phyloP scores from a whole-genome alignment of 164 flowering plant species.

The Magnolia sinica region DNA sequence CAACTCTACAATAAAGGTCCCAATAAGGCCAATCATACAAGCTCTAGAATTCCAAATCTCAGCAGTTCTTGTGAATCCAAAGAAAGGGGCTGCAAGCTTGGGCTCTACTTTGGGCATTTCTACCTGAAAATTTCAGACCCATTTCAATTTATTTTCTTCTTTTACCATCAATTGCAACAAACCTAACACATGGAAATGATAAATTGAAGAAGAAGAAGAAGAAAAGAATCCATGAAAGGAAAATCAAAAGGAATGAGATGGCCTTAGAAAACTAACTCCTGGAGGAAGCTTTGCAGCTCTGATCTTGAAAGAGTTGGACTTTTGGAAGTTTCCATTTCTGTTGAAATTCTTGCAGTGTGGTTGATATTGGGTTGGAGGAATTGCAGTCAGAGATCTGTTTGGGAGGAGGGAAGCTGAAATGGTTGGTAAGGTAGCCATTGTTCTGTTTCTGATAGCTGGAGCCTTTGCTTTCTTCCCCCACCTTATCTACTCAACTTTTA shows the following conservation, averaged over 20 bases:
- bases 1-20: slow-evolving; percentile 80
- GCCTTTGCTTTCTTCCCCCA: background rate
- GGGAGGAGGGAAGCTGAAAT: slow-evolving; percentile 29
- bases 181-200: background rate
- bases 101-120: slow-evolving; percentile 72
- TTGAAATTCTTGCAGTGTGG: slow-evolving; percentile 8
- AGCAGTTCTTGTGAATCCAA: slow-evolving; percentile 84
- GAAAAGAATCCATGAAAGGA: background rate
- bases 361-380: slow-evolving; percentile 6
- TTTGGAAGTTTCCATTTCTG: slow-evolving; percentile 5
- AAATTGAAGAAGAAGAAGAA: background rate
- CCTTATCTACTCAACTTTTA: slow-evolving; percentile 6
- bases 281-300: slow-evolving; percentile 72
- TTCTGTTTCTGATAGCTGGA: background rate
- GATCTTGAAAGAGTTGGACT: slow-evolving; percentile 31
- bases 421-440: slow-evolving; percentile 39
- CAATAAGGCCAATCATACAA: slow-evolving; percentile 92
- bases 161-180: too few species aligned
- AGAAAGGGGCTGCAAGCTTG: slow-evolving; percentile 59
- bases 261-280: slow-evolving; percentile 37
- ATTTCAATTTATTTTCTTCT: background rate
- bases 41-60: slow-evolving; percentile 94
- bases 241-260: background rate
- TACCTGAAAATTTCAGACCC: slow-evolving; percentile 43
- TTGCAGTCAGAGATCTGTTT: slow-evolving; percentile 5